Conservation (phyloP, 768 basidiomycete species). For the Psilocybe tampanensis region DNA sequence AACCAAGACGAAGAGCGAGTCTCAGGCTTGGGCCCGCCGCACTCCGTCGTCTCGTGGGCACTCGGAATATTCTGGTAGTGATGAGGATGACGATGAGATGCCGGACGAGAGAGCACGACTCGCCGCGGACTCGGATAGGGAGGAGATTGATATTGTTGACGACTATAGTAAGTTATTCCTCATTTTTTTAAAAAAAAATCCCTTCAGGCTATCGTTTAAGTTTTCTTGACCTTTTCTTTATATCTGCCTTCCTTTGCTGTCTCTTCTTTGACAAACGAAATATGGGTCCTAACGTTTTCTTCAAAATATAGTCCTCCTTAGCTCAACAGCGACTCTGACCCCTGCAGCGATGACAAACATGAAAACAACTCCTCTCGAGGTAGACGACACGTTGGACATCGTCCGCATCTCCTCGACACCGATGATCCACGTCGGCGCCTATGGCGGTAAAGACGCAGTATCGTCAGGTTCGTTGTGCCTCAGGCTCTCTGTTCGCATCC, state of each 20-base stretch:
- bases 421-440: conserved; percentile 8
- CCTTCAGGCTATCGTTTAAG: neutral
- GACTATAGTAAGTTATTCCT: conserved; percentile 1
- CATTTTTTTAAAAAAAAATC: neutral
- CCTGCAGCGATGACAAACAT: neutral
- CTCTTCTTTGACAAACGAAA: neutral
- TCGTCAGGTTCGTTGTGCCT: neutral
- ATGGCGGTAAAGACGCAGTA: neutral
- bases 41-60: neutral
- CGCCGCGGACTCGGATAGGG: neutral
- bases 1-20: neutral
- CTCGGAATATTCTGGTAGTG: neutral
- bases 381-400: conserved; percentile 13
- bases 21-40: neutral
- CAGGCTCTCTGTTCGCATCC: neutral
- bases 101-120: neutral
- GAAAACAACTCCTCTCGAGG: neutral
- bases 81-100: neutral
- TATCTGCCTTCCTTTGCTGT: neutral
- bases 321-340: neutral
- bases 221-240: neutral
- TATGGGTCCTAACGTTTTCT: neutral
- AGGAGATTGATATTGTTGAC: neutral
- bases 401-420: neutral
- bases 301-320: neutral